Percentiles rank a stretch among this genome's conserved stretches.
Evolutionary conservation across 129 eudicot species (phyloP).

Genomic region (Flaveria ramosissima): DNA sequence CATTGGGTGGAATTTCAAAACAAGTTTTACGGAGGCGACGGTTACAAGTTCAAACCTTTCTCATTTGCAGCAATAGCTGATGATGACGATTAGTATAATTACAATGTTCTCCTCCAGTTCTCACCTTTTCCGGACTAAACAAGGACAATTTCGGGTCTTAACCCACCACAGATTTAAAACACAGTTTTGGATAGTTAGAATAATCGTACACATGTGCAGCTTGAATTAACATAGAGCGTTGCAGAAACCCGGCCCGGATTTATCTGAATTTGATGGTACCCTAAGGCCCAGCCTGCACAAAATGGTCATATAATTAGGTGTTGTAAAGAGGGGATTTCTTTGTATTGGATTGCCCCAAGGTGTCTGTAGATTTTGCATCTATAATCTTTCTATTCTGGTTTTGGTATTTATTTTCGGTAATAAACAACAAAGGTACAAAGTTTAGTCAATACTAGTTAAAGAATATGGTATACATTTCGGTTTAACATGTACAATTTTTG

Average conservation of each 20-base stretch:
- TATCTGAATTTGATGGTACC: constrained; percentile 18
- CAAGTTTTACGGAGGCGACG: constrained; percentile 91
- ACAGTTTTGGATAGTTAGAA: constrained; percentile 49
- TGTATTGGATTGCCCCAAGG: constrained; percentile 20
- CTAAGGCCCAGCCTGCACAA: constrained; percentile 31
- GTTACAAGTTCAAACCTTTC: constrained; percentile 89
- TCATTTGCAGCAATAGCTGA: constrained; percentile 82
- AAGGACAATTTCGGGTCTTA: constrained; percentile 8
- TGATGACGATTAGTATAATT: constrained; percentile 68
- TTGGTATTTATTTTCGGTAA: constrained; percentile 19
- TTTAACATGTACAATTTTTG: background rate
- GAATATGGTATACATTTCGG: constrained; percentile 1
- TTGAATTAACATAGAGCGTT: constrained; percentile 45
- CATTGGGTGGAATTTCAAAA: constrained; percentile 97
- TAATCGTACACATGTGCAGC: constrained; percentile 42
- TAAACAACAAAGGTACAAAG: constrained; percentile 25
- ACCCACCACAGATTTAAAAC: constrained; percentile 20
- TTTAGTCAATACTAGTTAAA: background rate
- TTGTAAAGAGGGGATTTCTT: constrained; percentile 53
- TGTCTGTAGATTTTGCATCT: constrained; percentile 41
- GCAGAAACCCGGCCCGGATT: constrained; percentile 37
- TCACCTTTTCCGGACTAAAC: constrained; percentile 22
- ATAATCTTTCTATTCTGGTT: constrained; percentile 23
- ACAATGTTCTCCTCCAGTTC: constrained; percentile 17
- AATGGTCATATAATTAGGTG: constrained; percentile 24